Evolutionary conservation across 2,329 filamentous ascomycete genomes (phyloP), one percentile per base, ranked within the genome.

Genomic region (Trichophyton benhamiae): DNA sequence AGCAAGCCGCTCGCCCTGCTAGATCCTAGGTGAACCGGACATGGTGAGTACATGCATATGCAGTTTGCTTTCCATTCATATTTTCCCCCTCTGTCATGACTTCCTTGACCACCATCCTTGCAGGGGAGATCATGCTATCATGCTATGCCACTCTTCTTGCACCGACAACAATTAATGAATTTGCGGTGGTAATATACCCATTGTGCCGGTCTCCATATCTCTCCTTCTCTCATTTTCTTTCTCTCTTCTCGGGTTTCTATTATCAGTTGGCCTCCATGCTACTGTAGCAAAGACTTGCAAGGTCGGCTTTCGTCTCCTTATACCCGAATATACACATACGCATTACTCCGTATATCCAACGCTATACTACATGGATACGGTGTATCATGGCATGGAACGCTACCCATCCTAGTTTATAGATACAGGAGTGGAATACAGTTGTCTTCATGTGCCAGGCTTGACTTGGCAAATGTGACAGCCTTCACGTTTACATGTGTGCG

Each of bases 391-490:
- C 67, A 60, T 75, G 71, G 61, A 76, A 76, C 1, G 72, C 63
- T 30, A 74, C 65, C 7, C 70, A 63, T 74, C 67, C 22, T 62
- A 64, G 66, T 72, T 71, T 27, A 73, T 70, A 3, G 69, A 3
- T 68, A 66, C 46, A 7, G 27, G 27, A 30, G 7, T 67, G 68
- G 61, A 75, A 75, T 6, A 73, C 69, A 8, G 67, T 66, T 9
- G 71, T 67, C 61, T 76, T 76, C 25, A 76, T 65, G 41, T 72
- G 66, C 27, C 64, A 60, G 60, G 76, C 76, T 60, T 74, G 71
- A 1, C 75, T 74, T 7, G 75, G 76, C 74, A 74, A 76, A 61
- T 76, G 76, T 0, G 68, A 68, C 57, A 76, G 66, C 52, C 70
- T 72, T 57, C 66, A 70, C 1, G 66, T 69, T 73, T 73, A 76